Conservation (phyloP, 176 grass and related monocot species). For the Ensete glaucum region DNA sequence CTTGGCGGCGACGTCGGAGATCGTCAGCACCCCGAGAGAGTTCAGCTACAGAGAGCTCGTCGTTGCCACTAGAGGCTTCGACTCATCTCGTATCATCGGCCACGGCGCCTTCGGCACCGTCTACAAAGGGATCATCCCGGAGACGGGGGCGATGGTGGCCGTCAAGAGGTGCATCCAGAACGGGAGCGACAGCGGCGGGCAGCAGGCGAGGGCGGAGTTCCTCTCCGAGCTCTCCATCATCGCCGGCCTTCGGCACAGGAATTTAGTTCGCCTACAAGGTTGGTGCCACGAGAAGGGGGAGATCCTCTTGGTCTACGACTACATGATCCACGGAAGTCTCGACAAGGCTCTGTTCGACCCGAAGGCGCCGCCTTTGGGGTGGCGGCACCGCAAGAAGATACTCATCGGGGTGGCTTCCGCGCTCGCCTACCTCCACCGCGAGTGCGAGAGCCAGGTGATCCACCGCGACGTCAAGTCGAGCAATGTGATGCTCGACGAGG, state of each 20-base stretch:
- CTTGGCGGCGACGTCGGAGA: slow-evolving; percentile 48
- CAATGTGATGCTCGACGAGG: slow-evolving; percentile 94
- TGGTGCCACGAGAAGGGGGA: slow-evolving; percentile 96
- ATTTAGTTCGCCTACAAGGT: slow-evolving; percentile 72
- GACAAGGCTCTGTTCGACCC: slow-evolving; percentile 65
- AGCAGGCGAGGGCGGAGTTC: slow-evolving; percentile 71
- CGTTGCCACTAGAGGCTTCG: slow-evolving; percentile 49
- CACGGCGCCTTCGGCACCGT: slow-evolving; percentile 89
- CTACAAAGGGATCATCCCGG: slow-evolving; percentile 86
- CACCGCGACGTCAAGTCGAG: slow-evolving; percentile 99
- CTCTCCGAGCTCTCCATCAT: slow-evolving; percentile 92
- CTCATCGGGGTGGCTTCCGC: slow-evolving; percentile 76
- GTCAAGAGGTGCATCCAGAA: slow-evolving; percentile 79
- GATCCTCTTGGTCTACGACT: slow-evolving; percentile 91
- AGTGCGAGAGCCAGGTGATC: slow-evolving; percentile 87
- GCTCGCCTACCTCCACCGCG: slow-evolving; percentile 84
- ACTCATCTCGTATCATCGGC: slow-evolving; percentile 71
- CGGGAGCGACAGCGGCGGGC: slow-evolving; percentile 14
- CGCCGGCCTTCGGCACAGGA: slow-evolving; percentile 86
- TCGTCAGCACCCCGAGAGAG: slow-evolving; percentile 54
- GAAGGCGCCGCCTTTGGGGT: slow-evolving; percentile 33
- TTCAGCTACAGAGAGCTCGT: slow-evolving; percentile 83
- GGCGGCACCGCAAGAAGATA: slow-evolving; percentile 58
- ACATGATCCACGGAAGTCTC: slow-evolving; percentile 96
- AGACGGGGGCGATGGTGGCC: slow-evolving; percentile 91